A percentile compares a stretch with the other conserved stretches of the same genome.
phyloP scores from a whole-genome alignment of 441 rosid genomes.

The Eruca vesicaria region DNA sequence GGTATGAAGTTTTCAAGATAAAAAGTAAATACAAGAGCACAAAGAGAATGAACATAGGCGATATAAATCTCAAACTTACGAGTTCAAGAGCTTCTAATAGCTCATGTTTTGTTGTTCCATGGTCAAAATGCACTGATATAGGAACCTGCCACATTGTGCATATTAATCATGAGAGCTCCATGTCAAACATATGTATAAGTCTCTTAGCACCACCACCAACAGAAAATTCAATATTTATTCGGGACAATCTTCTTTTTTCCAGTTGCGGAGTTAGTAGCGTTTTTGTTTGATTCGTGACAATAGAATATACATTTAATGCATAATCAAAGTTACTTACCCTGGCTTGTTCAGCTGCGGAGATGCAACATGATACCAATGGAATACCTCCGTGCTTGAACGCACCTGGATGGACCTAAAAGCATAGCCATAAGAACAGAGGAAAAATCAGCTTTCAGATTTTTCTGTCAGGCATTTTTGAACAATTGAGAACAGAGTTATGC shows the following conservation, averaged over 20 bases:
- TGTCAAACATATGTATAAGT: too few species aligned
- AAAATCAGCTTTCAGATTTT: neutral
- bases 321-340: slow-evolving; percentile 50
- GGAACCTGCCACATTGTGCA: slow-evolving; percentile 74
- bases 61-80: slow-evolving; percentile 42
- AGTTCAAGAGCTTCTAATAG: slow-evolving; percentile 74
- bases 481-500: neutral
- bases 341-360: slow-evolving; percentile 85
- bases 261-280: neutral
- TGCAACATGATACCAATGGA: slow-evolving; percentile 84
- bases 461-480: neutral
- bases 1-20: slow-evolving; percentile 9
- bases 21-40: neutral
- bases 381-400: slow-evolving; percentile 84
- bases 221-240: neutral
- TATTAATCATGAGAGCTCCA: too few species aligned
- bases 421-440: neutral
- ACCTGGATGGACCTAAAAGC: slow-evolving; percentile 84
- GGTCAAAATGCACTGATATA: slow-evolving; percentile 92
- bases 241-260: neutral
- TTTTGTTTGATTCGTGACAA: neutral
- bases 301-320: neutral
- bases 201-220: too few species aligned
- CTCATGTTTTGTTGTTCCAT: slow-evolving; percentile 85
- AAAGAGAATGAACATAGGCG: neutral